Percentiles rank a stretch among this genome's conserved stretches.
These are phyloP conservation scores for Volvox africanus DNA, from an alignment of 139 green algal species.

Conservation along the genomic window DNA sequence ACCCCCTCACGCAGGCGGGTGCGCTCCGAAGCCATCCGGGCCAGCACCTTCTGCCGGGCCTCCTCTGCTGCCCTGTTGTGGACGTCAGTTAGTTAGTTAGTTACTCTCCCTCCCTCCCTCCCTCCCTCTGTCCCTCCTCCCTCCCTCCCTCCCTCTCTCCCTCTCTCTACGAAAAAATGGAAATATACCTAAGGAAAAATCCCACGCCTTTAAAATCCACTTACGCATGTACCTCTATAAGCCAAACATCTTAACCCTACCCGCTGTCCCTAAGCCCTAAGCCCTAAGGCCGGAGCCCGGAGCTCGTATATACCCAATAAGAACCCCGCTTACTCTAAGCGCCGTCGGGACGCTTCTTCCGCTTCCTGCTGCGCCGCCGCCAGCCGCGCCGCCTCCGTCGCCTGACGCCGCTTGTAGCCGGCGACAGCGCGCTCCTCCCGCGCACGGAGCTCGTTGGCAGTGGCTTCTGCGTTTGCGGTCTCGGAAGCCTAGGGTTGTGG, in stretches of 20 bases:
- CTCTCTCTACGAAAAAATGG: no score
- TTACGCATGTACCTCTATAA: no score
- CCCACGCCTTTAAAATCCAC: no score
- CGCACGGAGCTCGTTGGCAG: conserved; percentile 16
- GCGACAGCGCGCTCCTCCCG: conserved; percentile 45
- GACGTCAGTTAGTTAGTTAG: no score
- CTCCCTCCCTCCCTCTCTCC: background rate
- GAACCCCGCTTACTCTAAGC: conserved; percentile 46
- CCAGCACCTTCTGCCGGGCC: conserved; percentile 16
- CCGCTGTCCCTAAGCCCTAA: no score
- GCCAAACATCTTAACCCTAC: no score
- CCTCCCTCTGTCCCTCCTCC: background rate
- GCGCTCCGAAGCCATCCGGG: conserved; percentile 38
- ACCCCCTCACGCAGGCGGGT: conserved; percentile 43
- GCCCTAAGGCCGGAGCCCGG: no score
- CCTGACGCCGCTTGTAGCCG: conserved; percentile 27
- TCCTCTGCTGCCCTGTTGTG: conserved; percentile 52
- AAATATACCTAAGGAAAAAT: no score
- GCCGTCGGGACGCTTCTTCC: conserved; percentile 24
- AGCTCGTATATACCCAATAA: no score
- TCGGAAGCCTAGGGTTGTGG: background rate
- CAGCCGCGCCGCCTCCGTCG: conserved; percentile 25
- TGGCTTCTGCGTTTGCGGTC: background rate
- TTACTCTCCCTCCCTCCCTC: background rate
- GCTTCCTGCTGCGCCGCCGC: conserved; percentile 8